Evolutionary conservation across 805 yeast genomes (phyloP).

Genomic region (Sporopachydermia lactativora): DNA sequence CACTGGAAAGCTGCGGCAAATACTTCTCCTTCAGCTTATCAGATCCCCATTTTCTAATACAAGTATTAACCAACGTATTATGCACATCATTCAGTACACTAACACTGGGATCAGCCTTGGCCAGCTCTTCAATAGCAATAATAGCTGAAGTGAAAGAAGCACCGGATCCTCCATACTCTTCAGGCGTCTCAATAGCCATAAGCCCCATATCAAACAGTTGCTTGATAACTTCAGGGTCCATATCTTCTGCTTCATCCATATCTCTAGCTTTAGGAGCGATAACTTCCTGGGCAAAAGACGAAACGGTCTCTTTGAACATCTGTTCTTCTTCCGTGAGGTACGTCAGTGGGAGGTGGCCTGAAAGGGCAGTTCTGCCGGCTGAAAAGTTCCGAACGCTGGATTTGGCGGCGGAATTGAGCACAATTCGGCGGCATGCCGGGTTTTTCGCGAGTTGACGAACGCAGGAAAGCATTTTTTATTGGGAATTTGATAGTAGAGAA

Average conservation of each 20-base stretch:
- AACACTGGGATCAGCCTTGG: constrained; percentile 29
- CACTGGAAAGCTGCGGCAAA: constrained; percentile 24
- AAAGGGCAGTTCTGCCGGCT: not conserved
- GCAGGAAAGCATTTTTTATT: too few species aligned
- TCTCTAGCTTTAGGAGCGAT: constrained; percentile 24
- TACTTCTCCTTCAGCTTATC: constrained; percentile 22
- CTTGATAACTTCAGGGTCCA: constrained; percentile 18
- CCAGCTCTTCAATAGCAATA: constrained; percentile 29
- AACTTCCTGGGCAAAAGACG: constrained; percentile 24
- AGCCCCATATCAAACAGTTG: constrained; percentile 25
- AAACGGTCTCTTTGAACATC: constrained; percentile 25
- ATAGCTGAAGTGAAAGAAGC: constrained; percentile 30
- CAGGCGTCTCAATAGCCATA: constrained; percentile 34
- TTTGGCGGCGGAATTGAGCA: not conserved
- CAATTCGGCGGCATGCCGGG: not conserved
- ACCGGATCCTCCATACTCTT: constrained; percentile 30
- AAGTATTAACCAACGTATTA: constrained; percentile 28
- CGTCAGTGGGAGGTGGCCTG: constrained; percentile 7
- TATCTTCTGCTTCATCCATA: constrained; percentile 24
- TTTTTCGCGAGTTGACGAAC: too few species aligned
- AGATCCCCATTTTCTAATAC: constrained; percentile 25
- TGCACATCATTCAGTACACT: constrained; percentile 30
- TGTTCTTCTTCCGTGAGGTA: constrained; percentile 26
- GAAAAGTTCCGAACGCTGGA: not conserved
- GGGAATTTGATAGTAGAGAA: too few species aligned